Conservation (phyloP, 2,329 filamentous ascomycete species). For the Colletotrichum gloeosporioides region DNA sequence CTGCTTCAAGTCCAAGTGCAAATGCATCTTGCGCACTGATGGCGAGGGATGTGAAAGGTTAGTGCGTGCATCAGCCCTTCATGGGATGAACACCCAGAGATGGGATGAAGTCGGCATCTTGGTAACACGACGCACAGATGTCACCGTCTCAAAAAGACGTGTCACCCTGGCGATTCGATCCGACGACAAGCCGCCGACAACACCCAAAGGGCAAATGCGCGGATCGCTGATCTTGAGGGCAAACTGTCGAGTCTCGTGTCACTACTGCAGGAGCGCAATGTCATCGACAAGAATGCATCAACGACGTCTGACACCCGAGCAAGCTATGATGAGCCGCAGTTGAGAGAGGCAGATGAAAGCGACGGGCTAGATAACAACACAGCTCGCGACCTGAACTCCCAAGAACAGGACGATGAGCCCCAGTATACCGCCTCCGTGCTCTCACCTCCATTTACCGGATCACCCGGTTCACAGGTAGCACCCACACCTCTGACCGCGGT, state of each 20-base stretch:
- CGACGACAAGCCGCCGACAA: background rate
- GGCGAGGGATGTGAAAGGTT: background rate
- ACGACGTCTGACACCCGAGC: background rate
- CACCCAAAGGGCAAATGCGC: background rate
- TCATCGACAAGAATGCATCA: background rate
- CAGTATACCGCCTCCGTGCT: background rate
- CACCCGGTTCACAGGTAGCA: accelerated
- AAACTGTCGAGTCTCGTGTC: background rate
- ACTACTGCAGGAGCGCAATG: background rate
- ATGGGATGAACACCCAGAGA: background rate
- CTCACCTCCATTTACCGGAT: background rate
- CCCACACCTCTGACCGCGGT: background rate
- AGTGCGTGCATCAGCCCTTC: background rate
- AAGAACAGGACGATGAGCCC: accelerated
- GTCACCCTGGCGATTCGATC: background rate
- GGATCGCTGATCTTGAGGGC: background rate
- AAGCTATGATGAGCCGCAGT: accelerated
- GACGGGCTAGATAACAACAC: accelerated
- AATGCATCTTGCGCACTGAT: background rate
- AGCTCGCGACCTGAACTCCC: accelerated
- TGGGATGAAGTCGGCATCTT: background rate
- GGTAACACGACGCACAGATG: background rate
- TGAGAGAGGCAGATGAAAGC: background rate
- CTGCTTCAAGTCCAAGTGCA: background rate
- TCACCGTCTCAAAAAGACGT: background rate